phyloP scores from a whole-genome alignment of 2,329 filamentous ascomycete genomes.

The Diaporthe capsici region DNA sequence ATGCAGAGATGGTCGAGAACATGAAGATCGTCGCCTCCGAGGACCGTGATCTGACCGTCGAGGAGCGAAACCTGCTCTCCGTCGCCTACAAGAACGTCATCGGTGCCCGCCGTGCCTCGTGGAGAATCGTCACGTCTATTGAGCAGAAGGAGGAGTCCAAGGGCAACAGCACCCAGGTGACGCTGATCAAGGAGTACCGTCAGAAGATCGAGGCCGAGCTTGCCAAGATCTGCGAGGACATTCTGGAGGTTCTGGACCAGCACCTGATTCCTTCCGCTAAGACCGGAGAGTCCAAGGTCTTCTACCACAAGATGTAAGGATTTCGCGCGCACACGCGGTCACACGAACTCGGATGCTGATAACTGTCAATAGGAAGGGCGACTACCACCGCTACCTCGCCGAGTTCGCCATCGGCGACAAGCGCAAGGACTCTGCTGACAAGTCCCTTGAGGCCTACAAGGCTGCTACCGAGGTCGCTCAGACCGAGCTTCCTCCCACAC shows the following conservation, averaged over 20 bases:
- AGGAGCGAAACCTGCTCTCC: slow-evolving; percentile 97
- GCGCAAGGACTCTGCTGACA: slow-evolving; percentile 94
- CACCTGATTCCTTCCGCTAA: slow-evolving; percentile 95
- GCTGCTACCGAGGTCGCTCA: slow-evolving; percentile 89
- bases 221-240: slow-evolving; percentile 97
- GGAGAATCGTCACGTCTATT: slow-evolving; percentile 98
- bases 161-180: slow-evolving; percentile 92
- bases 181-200: slow-evolving; percentile 97
- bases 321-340: not conserved
- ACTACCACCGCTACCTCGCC: slow-evolving; percentile 98
- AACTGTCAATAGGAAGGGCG: slow-evolving; percentile 84
- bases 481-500: slow-evolving; percentile 90
- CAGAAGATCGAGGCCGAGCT: slow-evolving; percentile 98
- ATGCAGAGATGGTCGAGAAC: slow-evolving; percentile 97
- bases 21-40: slow-evolving; percentile 98
- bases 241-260: slow-evolving; percentile 93
- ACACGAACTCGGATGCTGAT: slow-evolving; percentile 37
- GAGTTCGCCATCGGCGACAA: slow-evolving; percentile 96
- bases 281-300: slow-evolving; percentile 98
- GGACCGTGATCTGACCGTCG: slow-evolving; percentile 85
- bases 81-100: slow-evolving; percentile 99
- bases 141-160: slow-evolving; percentile 99
- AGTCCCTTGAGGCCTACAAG: slow-evolving; percentile 98
- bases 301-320: slow-evolving; percentile 98
- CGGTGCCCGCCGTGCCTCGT: slow-evolving; percentile 94